Evolutionary conservation across 768 basidiomycete species (phyloP), one percentile per base, ranked within the genome.

Genomic region (Pisolithus microcarpus): DNA sequence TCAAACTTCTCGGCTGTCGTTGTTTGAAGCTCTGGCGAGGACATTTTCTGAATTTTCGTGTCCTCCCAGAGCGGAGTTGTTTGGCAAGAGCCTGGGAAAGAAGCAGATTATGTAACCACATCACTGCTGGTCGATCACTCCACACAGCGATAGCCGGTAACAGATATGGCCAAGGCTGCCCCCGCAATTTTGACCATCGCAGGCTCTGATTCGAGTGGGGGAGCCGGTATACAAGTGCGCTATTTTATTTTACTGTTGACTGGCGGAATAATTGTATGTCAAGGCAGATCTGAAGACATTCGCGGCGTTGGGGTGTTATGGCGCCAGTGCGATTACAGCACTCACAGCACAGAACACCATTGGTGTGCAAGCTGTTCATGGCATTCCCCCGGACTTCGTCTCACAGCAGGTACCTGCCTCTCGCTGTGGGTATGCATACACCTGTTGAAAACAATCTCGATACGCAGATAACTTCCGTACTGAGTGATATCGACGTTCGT

Each of bases 221-320:
- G 92, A 1, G 91, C 92, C 28, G 93, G 92, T 0, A 91, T 96
- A 23, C 92, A 94, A 72, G 89, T 85, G 55, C 56, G 68, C 39
- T 5, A 1, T 11, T 8, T 4, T 26, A 11, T 11, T 52, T 7
- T 31, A 10, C 3, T 7, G 23, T 2, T 26, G 5, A 15, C 30
- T n/a, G 7, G 23, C 42, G 42, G 15, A 55, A 16, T 13, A 15
- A 51, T 28, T 23, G 5, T 11, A 40, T n/a, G 34, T 39, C 8
- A 57, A 92, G 85, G 92, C 90, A 8, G 93, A 95, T 65, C 72
- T 95, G 26, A 91, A 87, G 66, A 85, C 91, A 1, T 86, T 92
- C 57, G 81, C 87, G 5, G 84, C 88, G 0, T 77, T 84, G 26
- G 76, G 75, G 26, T 87, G 87, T 60, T 94, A 90, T 60, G 92